Evolutionary conservation across 345 rosid species (phyloP), one percentile per base, ranked within the genome.

Genomic region (Luvunga scandens): DNA sequence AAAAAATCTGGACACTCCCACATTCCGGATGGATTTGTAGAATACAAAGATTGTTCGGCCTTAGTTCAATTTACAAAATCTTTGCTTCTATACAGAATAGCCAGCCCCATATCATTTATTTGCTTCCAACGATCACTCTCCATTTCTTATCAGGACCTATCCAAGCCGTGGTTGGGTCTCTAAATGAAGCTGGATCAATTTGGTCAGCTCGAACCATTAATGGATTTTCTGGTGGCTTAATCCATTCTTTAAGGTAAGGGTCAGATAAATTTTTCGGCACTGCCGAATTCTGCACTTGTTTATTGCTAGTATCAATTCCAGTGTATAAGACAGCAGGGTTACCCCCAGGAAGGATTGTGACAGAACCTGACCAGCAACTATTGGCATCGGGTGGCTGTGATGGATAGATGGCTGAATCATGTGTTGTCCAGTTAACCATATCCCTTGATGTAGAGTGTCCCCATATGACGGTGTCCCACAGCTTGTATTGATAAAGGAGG

Each of bases 1-100:
- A 79, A 94, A 81, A 94, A 88, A 76, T 92, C 95, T 0, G 92
- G 97, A 64, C 96, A 93, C 76, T 94, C 97, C 98, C 98, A 93
- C 91, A 90, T 93, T 39, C 90, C 94, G 2, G 91, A 88, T 33
- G 74, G 85, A 6, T 79, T 60, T 7, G 80, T 86, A 9, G 89
- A 90, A 73, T 93, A 88, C 7, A 91, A 78, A 4, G 94, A 90
- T 0, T 81, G 76, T 1, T 66, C 9, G 0, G 92, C 78, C 45
- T 81, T 61, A 9, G 19, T 63, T 97, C 97, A 93, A 0, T 68
- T 59, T 21, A 87, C 77, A 60, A 93, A 93, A 73, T 93, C 91
- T 72, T 42, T 69, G 83, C 94, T 91, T 66, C 71, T 83, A 75
- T 85, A 89, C 30, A 93, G 77, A 76, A 86, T 60, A 19, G 87